phyloP scores from a whole-genome alignment of 495 filamentous ascomycete genomes.

The Rhypophila decipiens region DNA sequence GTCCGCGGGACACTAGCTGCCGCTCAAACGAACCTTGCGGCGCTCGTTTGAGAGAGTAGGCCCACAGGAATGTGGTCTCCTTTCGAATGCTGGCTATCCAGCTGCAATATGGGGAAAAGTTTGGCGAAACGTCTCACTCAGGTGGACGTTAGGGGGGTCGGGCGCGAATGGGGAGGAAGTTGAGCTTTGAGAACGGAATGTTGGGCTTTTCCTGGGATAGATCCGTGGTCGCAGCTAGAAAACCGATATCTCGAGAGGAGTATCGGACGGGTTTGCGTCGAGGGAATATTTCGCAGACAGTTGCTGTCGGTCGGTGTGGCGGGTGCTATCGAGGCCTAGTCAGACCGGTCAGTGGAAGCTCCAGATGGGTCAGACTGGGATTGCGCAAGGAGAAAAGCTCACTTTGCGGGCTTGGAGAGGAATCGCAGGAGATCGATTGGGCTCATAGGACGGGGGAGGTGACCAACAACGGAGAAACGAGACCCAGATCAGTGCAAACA shows the following conservation, averaged over 20 bases:
- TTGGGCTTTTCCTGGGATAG: conserved; percentile 54
- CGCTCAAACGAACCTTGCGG: conserved; percentile 87
- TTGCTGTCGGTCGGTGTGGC: conserved; percentile 7
- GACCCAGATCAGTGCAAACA: conserved; percentile 3
- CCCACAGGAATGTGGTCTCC: conserved; percentile 62
- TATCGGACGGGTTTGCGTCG: conserved; percentile 52
- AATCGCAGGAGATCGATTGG: conserved; percentile 87
- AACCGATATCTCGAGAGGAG: conserved; percentile 77
- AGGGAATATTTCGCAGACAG: conserved; percentile 8
- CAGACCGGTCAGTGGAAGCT: conserved; percentile 9
- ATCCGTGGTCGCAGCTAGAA: conserved; percentile 68
- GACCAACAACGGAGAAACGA: not conserved
- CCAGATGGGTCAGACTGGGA: not conserved
- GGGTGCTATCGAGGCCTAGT: conserved; percentile 85
- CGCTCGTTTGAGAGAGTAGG: conserved; percentile 92
- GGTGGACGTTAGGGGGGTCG: conserved; percentile 79
- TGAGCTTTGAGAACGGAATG: conserved; percentile 79
- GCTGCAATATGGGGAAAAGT: conserved; percentile 38
- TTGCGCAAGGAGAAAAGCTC: conserved; percentile 33
- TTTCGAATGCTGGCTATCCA: conserved; percentile 50
- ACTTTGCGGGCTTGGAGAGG: conserved; percentile 95
- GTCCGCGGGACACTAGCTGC: conserved; percentile 61
- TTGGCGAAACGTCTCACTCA: conserved; percentile 50
- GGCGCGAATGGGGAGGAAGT: conserved; percentile 74
- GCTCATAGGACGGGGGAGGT: conserved; percentile 58